Evolutionary conservation across 306 rosid genomes (phyloP).

Genomic region (apple (Malus domestica)): ASM211411v1 NC_041804.1:5356001-5356500

Average conservation of each 20-base stretch:
- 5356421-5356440: conserved; percentile 37
- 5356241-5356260: conserved; percentile 66
- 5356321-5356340: conserved; percentile 67
- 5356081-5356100: not conserved
- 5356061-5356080: not conserved
- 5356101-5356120: conserved; percentile 38
- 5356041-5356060: not conserved
- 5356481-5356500: conserved; percentile 41
- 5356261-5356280: conserved; percentile 73
- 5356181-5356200: conserved; percentile 73
- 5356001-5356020: not conserved
- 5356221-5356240: conserved; percentile 85
- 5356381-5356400: conserved; percentile 67
- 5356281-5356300: conserved; percentile 90
- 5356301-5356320: conserved; percentile 81
- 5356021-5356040: not conserved
- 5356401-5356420: conserved; percentile 55
- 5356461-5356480: conserved; percentile 27
- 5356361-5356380: conserved; percentile 72
- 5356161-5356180: conserved; percentile 68
- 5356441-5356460: conserved; percentile 37
- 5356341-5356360: conserved; percentile 60
- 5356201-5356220: conserved; percentile 55
- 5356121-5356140: conserved; percentile 81
- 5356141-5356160: conserved; percentile 96